These are phyloP conservation scores for Sporothrix humicola DNA, from an alignment of 2,329 filamentous ascomycete species.

Conservation along the genomic window DNA sequence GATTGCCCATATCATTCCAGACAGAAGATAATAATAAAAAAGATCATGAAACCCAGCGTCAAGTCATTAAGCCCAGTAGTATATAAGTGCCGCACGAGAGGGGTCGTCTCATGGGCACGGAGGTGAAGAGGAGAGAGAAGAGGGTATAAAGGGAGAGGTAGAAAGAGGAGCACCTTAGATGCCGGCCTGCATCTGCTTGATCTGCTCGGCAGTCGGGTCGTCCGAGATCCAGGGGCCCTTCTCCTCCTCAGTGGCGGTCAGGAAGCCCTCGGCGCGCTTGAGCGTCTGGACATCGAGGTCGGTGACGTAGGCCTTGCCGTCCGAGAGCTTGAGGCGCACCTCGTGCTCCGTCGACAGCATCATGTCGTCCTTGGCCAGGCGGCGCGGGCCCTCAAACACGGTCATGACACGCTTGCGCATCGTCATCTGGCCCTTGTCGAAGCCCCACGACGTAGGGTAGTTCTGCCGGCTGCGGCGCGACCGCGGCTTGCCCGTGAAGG, in stretches of 20 bases:
- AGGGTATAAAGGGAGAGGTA: neutral
- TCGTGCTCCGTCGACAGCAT: constrained; percentile 96
- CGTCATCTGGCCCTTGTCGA: constrained; percentile 89
- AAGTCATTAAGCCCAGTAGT: constrained; percentile 32
- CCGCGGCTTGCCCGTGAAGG: constrained; percentile 59
- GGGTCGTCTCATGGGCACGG: constrained; percentile 5
- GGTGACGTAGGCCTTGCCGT: constrained; percentile 81
- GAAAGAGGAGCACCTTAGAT: constrained; percentile 2
- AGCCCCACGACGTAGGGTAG: constrained; percentile 93
- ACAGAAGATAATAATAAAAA: constrained; percentile 5
- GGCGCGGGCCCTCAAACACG: constrained; percentile 85
- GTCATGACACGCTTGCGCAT: constrained; percentile 97
- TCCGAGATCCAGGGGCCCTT: constrained; percentile 83
- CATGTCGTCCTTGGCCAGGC: constrained; percentile 98
- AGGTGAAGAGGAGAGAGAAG: neutral
- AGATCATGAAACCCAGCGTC: constrained; percentile 27
- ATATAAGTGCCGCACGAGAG: constrained; percentile 24
- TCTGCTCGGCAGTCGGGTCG: constrained; percentile 67
- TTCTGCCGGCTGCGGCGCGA: constrained; percentile 91
- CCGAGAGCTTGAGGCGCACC: constrained; percentile 80
- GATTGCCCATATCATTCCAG: constrained; percentile 20
- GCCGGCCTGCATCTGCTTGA: constrained; percentile 57
- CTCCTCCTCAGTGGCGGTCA: constrained; percentile 80
- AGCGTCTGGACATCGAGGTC: constrained; percentile 92
- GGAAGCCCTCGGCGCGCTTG: constrained; percentile 84